Percentiles rank a stretch among this genome's conserved stretches.
These are phyloP conservation scores for Aspergillus novofumigatus DNA, from an alignment of 2,329 filamentous ascomycete species.

Conservation along the genomic window DNA sequence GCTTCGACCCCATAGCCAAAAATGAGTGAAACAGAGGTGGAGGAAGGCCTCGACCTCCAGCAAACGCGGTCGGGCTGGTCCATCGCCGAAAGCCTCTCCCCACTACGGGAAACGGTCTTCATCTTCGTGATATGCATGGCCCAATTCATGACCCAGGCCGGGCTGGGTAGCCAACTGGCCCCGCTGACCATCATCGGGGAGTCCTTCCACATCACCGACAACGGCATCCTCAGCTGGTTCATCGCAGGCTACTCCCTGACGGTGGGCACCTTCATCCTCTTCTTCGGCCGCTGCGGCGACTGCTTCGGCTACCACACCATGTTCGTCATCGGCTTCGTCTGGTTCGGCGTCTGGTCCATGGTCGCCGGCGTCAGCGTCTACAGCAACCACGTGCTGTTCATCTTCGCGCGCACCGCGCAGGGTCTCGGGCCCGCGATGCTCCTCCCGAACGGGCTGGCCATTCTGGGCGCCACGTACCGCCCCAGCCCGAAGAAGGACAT, in stretches of 20 bases:
- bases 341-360: slow-evolving; percentile 28
- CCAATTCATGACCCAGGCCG: slow-evolving; percentile 45
- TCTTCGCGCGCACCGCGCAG: slow-evolving; percentile 49
- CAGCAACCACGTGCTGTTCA: slow-evolving; percentile 41
- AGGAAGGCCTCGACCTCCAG: slow-evolving; percentile 1
- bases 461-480: slow-evolving; percentile 54
- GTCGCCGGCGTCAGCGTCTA: slow-evolving; percentile 27
- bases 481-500: slow-evolving; percentile 55
- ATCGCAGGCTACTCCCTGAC: slow-evolving; percentile 55
- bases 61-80: slow-evolving; percentile 14
- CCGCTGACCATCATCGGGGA: slow-evolving; percentile 48
- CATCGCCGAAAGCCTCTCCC: slow-evolving; percentile 19
- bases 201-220: slow-evolving; percentile 43
- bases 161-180: slow-evolving; percentile 47
- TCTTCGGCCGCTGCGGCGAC: slow-evolving; percentile 34
- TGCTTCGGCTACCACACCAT: slow-evolving; percentile 28
- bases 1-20: not conserved
- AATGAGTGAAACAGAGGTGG: not conserved
- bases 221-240: slow-evolving; percentile 52
- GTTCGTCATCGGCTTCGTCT: slow-evolving; percentile 26
- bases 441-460: slow-evolving; percentile 61
- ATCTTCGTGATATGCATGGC: slow-evolving; percentile 33
- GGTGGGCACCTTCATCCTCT: slow-evolving; percentile 37
- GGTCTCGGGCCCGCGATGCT: slow-evolving; percentile 56
- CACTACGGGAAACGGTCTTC: slow-evolving; percentile 29